phyloP scores from a whole-genome alignment of 1,284 basidiomycete species.

The Microbotryum scabiosae region DNA sequence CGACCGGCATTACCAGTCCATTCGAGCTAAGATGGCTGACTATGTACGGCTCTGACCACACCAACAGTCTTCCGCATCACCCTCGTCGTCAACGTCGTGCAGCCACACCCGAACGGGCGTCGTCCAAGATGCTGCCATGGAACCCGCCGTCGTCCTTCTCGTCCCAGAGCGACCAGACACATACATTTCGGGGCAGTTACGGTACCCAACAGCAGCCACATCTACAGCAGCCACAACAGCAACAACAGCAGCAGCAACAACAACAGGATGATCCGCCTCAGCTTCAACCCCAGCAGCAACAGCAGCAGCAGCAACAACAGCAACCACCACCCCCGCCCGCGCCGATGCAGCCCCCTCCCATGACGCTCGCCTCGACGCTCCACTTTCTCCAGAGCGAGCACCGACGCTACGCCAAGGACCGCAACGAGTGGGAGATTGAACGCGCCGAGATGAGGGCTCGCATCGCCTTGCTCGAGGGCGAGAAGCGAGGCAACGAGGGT shows the following conservation, averaged over 20 bases:
- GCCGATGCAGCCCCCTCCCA: conserved; percentile 48
- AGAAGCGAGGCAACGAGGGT: conserved; percentile 91
- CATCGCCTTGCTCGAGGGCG: conserved; percentile 94
- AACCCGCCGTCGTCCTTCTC: conserved; percentile 22
- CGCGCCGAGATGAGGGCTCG: conserved; percentile 96
- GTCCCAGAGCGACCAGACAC: not conserved
- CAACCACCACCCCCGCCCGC: conserved; percentile 8
- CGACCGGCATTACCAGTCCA: too few species aligned
- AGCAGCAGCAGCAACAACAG: conserved; percentile 43
- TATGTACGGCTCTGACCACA: too few species aligned
- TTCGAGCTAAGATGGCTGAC: too few species aligned
- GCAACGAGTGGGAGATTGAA: conserved; percentile 99
- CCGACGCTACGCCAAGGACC: conserved; percentile 81
- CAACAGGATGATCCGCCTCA: not conserved
- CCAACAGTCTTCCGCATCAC: too few species aligned
- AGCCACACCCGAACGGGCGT: too few species aligned
- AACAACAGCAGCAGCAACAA: conserved; percentile 32
- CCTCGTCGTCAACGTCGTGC: too few species aligned
- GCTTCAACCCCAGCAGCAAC: conserved; percentile 41
- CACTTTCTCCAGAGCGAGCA: conserved; percentile 98
- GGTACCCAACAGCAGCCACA: conserved; percentile 46
- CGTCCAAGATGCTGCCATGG: conserved; percentile 20
- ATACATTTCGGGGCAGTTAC: conserved; percentile 10
- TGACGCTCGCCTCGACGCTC: conserved; percentile 85
- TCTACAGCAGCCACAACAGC: conserved; percentile 19